Evolutionary conservation across 2,329 filamentous ascomycete genomes (phyloP), one percentile per base, ranked within the genome.

Genomic region (Xylariaceae sp.): DNA sequence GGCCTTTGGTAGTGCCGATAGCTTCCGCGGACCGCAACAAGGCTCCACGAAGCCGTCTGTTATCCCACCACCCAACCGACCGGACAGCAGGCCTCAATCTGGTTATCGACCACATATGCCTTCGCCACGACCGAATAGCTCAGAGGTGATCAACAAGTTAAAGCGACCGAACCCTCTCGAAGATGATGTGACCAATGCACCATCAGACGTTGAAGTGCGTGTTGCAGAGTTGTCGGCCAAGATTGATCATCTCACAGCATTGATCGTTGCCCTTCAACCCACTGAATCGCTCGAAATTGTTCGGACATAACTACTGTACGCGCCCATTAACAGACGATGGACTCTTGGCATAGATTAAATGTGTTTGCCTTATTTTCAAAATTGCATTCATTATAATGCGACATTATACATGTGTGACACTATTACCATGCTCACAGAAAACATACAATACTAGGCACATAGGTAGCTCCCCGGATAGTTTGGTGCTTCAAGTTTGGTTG

Each of bases 171-270:
- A 59, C 56, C 48, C 24, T 53, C 53, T 28, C 3, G 74, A 76
- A n/a, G 74, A 78, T 21, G 74, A 77, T 39, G 57, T 47, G 2
- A 63, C 68, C 29, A 71, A 77, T 36, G 74, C 74, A 16, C 75
- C 78, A 12, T 72, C 72, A 1, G 69, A 73, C 12, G 69, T 78
- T 36, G 83, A 87, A 63, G 75, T 78, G 23, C 80, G 81, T 59
- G 79, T 87, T 51, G 71, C 74, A 3, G 84, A 87, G 61, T 70
- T 87, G 63, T 77, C 78, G 37, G 72, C 71, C 43, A 87, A 86
- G 75, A 85, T 88, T 64, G 83, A 86, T 62, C 79, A 79, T 53
- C 73, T 87, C 61, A 85, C 84, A 0, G 75, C 79, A 17, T 67
- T 82, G 44, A 74, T 87, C 2, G 67, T 83, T 62, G 73, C 76